A percentile compares a stretch with the other conserved stretches of the same genome.
phyloP scores from a whole-genome alignment of 2,329 filamentous ascomycete species.

The Geosmithia flava region DNA sequence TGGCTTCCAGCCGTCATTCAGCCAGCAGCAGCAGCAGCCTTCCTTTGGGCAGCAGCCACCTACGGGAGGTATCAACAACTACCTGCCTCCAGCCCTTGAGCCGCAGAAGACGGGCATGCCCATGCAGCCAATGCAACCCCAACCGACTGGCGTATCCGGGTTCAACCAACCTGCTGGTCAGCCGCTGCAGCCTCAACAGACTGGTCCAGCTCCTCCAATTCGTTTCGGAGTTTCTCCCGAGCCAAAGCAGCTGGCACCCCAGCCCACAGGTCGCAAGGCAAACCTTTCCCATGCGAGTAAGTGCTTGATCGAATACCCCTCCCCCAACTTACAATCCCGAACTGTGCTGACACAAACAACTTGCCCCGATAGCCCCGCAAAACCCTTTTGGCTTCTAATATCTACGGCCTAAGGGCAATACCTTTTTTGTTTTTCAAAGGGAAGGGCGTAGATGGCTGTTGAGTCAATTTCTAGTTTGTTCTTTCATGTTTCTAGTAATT shows the following conservation, averaged over 20 bases:
- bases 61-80: conserved; percentile 39
- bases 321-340: not conserved
- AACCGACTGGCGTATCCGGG: conserved; percentile 37
- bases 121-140: conserved; percentile 25
- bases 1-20: conserved; percentile 38
- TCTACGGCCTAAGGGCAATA: not conserved
- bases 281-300: conserved; percentile 94
- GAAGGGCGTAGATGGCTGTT: not conserved
- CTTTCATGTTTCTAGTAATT: not conserved
- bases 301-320: conserved; percentile 32
- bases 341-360: conserved; percentile 6
- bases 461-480: not conserved
- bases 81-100: conserved; percentile 46
- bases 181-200: conserved; percentile 32
- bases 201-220: conserved; percentile 67
- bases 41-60: conserved; percentile 27
- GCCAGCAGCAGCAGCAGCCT: conserved; percentile 30
- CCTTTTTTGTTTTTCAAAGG: not conserved
- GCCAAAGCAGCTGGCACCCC: conserved; percentile 66
- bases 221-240: conserved; percentile 70
- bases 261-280: conserved; percentile 79
- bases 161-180: conserved; percentile 30
- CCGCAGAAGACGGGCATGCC: conserved; percentile 45
- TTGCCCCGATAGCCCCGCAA: conserved; percentile 26
- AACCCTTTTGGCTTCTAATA: conserved; percentile 40